Conservation (phyloP, 345 rosid species). For the Citrus mangshanensis region DNA sequence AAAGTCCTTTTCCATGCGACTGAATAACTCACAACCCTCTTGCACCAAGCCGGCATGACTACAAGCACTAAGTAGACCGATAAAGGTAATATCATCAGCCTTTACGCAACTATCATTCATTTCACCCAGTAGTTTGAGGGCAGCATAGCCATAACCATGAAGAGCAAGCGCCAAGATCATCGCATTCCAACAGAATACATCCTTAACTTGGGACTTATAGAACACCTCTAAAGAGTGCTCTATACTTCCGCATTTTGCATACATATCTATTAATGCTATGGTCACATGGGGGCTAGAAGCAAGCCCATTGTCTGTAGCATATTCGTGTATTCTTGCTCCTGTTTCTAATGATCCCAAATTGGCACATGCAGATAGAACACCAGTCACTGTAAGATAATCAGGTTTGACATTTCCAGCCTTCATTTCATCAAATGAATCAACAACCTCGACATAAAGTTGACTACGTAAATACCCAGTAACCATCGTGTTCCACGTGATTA, state of each 20-base stretch:
- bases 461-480: conserved; percentile 24
- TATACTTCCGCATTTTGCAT: conserved; percentile 31
- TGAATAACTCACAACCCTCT: conserved; percentile 21
- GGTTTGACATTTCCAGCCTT: conserved; percentile 3
- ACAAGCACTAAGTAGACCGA: conserved; percentile 27
- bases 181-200: conserved; percentile 29
- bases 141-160: conserved; percentile 21
- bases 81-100: conserved; percentile 23
- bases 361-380: conserved; percentile 26
- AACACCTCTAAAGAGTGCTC: conserved; percentile 8
- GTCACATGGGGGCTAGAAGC: conserved; percentile 20
- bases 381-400: conserved; percentile 16
- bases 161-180: conserved; percentile 20
- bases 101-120: conserved; percentile 6
- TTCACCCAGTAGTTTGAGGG: conserved; percentile 14
- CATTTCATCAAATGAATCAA: conserved; percentile 26
- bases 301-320: conserved; percentile 10
- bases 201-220: conserved; percentile 20
- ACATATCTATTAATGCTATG: conserved; percentile 25
- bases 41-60: conserved; percentile 28
- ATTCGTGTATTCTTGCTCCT: conserved; percentile 9
- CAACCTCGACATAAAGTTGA: conserved; percentile 5
- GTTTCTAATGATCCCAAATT: conserved; percentile 21
- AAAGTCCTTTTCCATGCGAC: conserved; percentile 20
- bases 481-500: conserved; percentile 27